Conservation (phyloP, 768 basidiomycete genomes). For the Dendrothele bispora region DNA sequence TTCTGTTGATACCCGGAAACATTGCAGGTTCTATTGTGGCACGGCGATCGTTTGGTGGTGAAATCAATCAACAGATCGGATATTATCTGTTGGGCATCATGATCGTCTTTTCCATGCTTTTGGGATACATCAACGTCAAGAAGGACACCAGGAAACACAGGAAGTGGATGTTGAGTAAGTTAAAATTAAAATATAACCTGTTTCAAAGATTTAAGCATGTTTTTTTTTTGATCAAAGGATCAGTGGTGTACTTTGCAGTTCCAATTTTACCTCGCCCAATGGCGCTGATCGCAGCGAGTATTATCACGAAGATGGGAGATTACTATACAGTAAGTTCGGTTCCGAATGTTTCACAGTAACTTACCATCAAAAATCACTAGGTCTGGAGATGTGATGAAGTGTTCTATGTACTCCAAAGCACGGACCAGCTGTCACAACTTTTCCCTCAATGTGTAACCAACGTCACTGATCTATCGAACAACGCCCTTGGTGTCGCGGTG, state of each 20-base stretch:
- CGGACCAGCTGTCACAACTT: neutral
- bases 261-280: conserved; percentile 18
- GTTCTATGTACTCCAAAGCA: conserved; percentile 13
- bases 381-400: conserved; percentile 27
- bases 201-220: neutral
- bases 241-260: conserved; percentile 18
- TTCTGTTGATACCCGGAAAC: conserved; percentile 18
- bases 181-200: neutral
- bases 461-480: conserved; percentile 5
- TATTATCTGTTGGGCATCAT: conserved; percentile 22
- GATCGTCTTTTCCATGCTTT: conserved; percentile 14
- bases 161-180: conserved; percentile 29
- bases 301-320: conserved; percentile 21
- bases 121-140: conserved; percentile 22
- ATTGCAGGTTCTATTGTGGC: conserved; percentile 20
- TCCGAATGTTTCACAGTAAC: neutral
- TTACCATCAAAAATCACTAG: conserved; percentile 1
- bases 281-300: conserved; percentile 13
- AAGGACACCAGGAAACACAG: conserved; percentile 22
- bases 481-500: conserved; percentile 15
- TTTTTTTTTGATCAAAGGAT: conserved; percentile 13
- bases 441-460: conserved; percentile 21
- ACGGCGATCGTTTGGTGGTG: conserved; percentile 21
- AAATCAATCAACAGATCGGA: conserved; percentile 23
- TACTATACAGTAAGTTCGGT: conserved; percentile 20